Evolutionary conservation across 225 moss, liverwort and hornwort species (phyloP).

Genomic region (Ulota crispa): DNA sequence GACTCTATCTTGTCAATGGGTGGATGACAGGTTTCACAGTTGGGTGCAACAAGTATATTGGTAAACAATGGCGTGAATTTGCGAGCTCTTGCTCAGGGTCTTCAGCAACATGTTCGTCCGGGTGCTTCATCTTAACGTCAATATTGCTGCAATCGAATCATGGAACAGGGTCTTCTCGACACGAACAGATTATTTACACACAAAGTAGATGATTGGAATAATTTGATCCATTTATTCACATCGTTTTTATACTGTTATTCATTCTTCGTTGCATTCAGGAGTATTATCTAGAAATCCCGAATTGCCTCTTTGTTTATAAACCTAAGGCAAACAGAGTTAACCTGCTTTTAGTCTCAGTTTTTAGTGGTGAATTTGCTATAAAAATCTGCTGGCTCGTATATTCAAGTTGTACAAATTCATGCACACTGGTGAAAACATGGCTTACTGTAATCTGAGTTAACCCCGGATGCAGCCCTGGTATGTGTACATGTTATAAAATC

Average conservation of each 20-base stretch:
- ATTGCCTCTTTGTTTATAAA: neutral
- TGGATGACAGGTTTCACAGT: slow-evolving; percentile 44
- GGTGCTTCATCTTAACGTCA: slow-evolving; percentile 25
- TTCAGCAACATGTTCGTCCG: slow-evolving; percentile 35
- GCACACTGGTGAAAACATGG: neutral
- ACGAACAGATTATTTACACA: neutral
- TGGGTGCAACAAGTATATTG: slow-evolving; percentile 51
- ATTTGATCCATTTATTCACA: neutral
- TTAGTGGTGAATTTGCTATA: neutral
- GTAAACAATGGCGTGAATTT: slow-evolving; percentile 53
- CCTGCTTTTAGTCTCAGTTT: neutral
- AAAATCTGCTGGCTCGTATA: neutral
- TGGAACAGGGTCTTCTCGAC: neutral
- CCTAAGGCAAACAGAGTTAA: neutral
- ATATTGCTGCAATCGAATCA: slow-evolving; percentile 1
- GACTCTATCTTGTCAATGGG: neutral
- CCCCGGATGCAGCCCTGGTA: neutral
- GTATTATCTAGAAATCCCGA: neutral
- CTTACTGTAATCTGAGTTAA: neutral
- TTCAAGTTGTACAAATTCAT: neutral
- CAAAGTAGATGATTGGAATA: neutral
- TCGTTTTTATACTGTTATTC: neutral
- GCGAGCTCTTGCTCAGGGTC: slow-evolving; percentile 40
- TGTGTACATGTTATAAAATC: no score
- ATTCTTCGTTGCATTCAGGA: neutral